Evolutionary conservation across 2,329 filamentous ascomycete genomes (phyloP).

Genomic region (Fusarium concolor): DNA sequence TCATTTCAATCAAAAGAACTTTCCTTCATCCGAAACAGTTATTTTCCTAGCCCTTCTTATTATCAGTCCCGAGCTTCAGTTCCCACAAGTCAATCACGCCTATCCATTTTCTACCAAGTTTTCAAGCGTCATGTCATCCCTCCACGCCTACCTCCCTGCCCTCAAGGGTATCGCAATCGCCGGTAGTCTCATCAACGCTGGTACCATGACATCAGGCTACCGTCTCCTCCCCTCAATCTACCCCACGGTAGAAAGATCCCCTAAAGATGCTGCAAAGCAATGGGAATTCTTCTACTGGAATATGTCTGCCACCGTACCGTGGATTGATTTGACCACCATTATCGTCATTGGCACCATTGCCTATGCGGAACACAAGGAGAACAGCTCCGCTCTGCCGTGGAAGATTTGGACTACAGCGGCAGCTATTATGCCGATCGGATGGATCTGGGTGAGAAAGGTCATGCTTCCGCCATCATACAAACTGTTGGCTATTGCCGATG

Average conservation of each 20-base stretch:
- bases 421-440: background rate
- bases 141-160: slow-evolving; percentile 17
- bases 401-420: slow-evolving; percentile 1
- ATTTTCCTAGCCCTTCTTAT: accelerated
- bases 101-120: background rate
- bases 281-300: slow-evolving; percentile 37
- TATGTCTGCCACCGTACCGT: slow-evolving; percentile 33
- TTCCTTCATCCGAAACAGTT: accelerated
- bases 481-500: background rate
- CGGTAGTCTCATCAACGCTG: slow-evolving; percentile 34
- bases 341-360: slow-evolving; percentile 25
- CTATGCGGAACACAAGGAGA: background rate
- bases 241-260: slow-evolving; percentile 20
- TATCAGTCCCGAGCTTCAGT: no score
- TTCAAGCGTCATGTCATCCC: background rate
- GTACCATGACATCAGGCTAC: slow-evolving; percentile 37
- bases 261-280: slow-evolving; percentile 31
- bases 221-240: slow-evolving; percentile 33
- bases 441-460: slow-evolving; percentile 11
- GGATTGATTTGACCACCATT: slow-evolving; percentile 28
- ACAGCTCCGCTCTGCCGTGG: background rate
- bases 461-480: slow-evolving; percentile 1
- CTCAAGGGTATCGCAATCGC: slow-evolving; percentile 31
- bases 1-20: background rate
- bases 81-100: background rate